Base-by-base conservation (phyloP, 169 alveolate species). In the Theileria equi region DNA sequence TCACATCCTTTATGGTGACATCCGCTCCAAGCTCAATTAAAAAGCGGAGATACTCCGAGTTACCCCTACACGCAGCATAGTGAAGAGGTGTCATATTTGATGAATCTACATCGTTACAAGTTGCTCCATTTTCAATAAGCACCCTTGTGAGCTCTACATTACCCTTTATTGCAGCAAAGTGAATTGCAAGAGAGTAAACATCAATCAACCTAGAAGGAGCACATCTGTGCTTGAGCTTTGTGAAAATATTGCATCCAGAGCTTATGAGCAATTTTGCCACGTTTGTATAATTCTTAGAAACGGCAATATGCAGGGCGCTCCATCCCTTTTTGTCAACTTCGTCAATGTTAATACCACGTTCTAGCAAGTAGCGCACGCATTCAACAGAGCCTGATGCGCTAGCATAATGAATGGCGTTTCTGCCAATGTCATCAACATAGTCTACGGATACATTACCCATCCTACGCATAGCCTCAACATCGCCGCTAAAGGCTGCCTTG, bases 81-180 rank as follows among this genome's bases (percentile, higher is more conserved):
- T 88, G 90, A 31, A 90, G 79, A 40, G 94, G 93, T 32, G 94
- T 90, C 72, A 88, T 88, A 28, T 80, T 82, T 21, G 89, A 89
- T 21, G 90, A 82, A 61, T 90, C 94, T 13, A 44, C 28, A 28
- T 88, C 91, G 80, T 90, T 84, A 40, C 88, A 67, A 28, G 79
- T 61, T 6, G 90, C 92, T 7, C 93, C 93, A 53, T 73, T 70
- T 16, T 79, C 65, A 28, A 90, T 28, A 36, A 90, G 70, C 17
- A 71, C 11, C 50, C 84, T 49, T 8, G 94, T 90, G 19, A 90
- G 82, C 40, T 82, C 90, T 26, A 50, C 72, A 57, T 86, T 88
- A 13, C 93, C 92, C 71, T 86, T 88, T 54, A 90, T 90, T 29
- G 94, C 94, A 31, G 94, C 94, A 60, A 90, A 90, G 70, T 90